Evolutionary conservation across 2,329 filamentous ascomycete genomes (phyloP).

Genomic region (Penicillium griseofulvum): DNA sequence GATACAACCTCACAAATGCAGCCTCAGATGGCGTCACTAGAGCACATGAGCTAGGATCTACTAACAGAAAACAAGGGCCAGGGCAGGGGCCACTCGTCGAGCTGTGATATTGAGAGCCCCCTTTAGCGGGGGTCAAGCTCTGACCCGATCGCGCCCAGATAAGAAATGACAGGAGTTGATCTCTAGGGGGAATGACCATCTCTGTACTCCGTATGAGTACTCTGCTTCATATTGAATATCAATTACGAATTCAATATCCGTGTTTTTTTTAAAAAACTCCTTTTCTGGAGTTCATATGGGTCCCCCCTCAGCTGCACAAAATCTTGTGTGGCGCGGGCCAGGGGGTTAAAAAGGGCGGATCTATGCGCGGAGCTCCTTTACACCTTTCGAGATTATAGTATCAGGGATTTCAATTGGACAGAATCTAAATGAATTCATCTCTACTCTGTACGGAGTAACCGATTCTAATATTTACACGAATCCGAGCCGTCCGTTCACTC

Average conservation of each 20-base stretch:
- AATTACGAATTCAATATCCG: background rate
- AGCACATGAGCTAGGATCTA: constrained; percentile 6
- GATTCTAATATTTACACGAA: background rate
- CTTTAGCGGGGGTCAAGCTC: constrained; percentile 14
- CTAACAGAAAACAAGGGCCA: constrained; percentile 4
- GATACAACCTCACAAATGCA: background rate
- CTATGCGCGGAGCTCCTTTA: background rate
- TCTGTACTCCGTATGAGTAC: background rate
- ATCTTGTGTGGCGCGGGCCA: constrained; percentile 10
- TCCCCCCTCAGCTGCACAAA: constrained; percentile 16
- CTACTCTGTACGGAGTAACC: no score
- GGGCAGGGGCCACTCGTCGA: constrained; percentile 18
- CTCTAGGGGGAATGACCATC: background rate
- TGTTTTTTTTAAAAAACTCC: constrained; percentile 7
- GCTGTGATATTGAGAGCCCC: constrained; percentile 9
- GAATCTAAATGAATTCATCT: background rate
- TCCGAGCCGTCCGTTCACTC: background rate
- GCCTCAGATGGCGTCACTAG: constrained; percentile 10
- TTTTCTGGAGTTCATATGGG: constrained; percentile 17
- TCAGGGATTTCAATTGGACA: background rate
- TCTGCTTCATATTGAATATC: background rate
- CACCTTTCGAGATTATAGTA: background rate
- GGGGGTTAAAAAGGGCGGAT: constrained; percentile 1
- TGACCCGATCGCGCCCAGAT: constrained; percentile 11
- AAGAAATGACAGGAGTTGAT: constrained; percentile 19